These are phyloP conservation scores for Leccinum rimulosum DNA, from an alignment of 768 basidiomycete genomes.

Conservation along the genomic window DNA sequence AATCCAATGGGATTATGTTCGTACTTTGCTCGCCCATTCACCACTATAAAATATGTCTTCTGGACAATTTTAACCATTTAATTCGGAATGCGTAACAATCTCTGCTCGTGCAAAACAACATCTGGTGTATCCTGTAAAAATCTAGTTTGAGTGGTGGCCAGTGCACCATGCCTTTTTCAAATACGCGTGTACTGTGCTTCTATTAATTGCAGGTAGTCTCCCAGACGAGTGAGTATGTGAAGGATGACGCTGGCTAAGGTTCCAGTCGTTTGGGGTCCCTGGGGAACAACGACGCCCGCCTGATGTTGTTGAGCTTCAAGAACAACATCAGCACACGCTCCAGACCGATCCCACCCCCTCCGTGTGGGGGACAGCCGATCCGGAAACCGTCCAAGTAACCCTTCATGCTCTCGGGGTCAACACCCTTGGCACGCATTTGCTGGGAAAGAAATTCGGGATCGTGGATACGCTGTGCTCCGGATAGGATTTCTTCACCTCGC, in stretches of 20 bases:
- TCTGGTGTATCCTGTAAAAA: constrained; percentile 18
- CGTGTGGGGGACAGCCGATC: constrained; percentile 93
- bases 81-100: constrained; percentile 26
- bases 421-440: constrained; percentile 83
- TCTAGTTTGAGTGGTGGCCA: constrained; percentile 13
- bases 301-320: constrained; percentile 94
- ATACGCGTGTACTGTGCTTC: neutral
- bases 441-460: constrained; percentile 77
- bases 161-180: constrained; percentile 4
- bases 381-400: constrained; percentile 93
- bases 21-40: constrained; percentile 24
- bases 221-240: neutral
- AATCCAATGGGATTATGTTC: constrained; percentile 13
- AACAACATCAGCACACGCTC: constrained; percentile 98
- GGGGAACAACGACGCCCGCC: constrained; percentile 91
- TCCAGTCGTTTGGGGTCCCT: constrained; percentile 94
- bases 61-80: constrained; percentile 26
- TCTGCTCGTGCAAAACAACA: constrained; percentile 14
- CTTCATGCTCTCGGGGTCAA: constrained; percentile 91
- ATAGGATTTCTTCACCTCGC: constrained; percentile 98
- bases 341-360: constrained; percentile 93
- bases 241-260: constrained; percentile 45
- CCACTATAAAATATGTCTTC: constrained; percentile 18
- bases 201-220: neutral
- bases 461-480: constrained; percentile 97